A percentile compares a stretch with the other conserved stretches of the same genome.
phyloP scores from a whole-genome alignment of 176 grass and related monocot genomes.

The Bonia amplexicaulis region DNA sequence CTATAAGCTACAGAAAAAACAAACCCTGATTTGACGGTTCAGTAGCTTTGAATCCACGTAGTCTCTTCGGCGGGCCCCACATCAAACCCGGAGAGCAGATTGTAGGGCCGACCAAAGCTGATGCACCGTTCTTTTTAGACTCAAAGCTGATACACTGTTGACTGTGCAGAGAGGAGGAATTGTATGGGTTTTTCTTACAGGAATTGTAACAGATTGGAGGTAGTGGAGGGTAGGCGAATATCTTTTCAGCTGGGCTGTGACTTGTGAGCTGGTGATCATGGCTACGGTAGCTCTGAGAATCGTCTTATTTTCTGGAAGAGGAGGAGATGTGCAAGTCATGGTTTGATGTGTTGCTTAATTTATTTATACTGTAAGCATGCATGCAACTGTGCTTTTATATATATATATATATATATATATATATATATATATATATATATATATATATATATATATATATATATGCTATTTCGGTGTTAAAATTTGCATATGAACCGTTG shows the following conservation, averaged over 20 bases:
- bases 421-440: no score
- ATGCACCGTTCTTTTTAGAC: background rate
- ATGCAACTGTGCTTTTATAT: no score
- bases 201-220: background rate
- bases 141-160: constrained; percentile 8
- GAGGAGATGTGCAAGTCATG: no score
- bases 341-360: no score
- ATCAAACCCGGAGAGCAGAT: constrained; percentile 3
- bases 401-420: no score
- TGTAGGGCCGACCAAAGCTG: constrained; percentile 24
- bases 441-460: no score
- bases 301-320: background rate
- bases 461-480: no score
- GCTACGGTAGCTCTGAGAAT: background rate
- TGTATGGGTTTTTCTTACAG: background rate
- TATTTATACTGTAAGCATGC: no score
- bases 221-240: background rate
- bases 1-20: no score
- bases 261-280: background rate
- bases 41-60: constrained; percentile 17
- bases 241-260: background rate
- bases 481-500: no score
- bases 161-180: background rate
- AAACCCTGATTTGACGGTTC: constrained; percentile 15
- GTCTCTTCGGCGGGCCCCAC: background rate